Evolutionary conservation across 2,329 filamentous ascomycete genomes (phyloP), one percentile per base, ranked within the genome.

Genomic region (Reticulascus tulasneorum): DNA sequence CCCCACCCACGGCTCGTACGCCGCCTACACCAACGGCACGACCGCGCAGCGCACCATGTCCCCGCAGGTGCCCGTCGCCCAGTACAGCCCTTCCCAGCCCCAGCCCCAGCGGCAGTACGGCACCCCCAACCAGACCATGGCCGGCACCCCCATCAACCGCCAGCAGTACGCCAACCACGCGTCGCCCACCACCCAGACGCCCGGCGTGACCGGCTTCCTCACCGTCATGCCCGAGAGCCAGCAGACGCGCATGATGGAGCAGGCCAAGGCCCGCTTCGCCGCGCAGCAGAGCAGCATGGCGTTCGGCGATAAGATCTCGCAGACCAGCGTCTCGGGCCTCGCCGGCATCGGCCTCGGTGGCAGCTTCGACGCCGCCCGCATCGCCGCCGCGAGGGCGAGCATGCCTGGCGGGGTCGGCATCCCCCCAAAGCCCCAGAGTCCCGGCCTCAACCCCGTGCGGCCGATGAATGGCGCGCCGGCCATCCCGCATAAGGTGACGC

Each of bases 241-340:
- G 40, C 67, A 72, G 40, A 69, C 73, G 48, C 65, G 69, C 35
- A 64, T 71, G 29, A 56, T 71, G 50, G 69, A 75, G 34, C 70
- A 74, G 50, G 68, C 71, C 7, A 67, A 69, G 36, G 69, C 67
- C 4, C 56, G 69, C 18, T 63, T 66, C 11, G 66, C 66, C 12
- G 66, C 67, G 1, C 65, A 68, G 33, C 64, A 68, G 42, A 58
- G 63, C 19, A 60, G 60, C 16, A 54, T 55, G 39, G 60, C 62
- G 38, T 64, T 66, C 37, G 57, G 57, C 15, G 60, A 66, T 29
- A 67, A 63, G 49, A 58, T 64, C 49, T 10, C 77, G 59, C 35
- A 87, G 60, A 41, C 71, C 59, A 39, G 69, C 39, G 46, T 60
- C 5, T 46, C 57, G 0, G 60, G 60, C 13, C 50, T 66, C 15